Base-by-base conservation (phyloP, 768 basidiomycete genomes). In the Coprinellus micaceus region DNA sequence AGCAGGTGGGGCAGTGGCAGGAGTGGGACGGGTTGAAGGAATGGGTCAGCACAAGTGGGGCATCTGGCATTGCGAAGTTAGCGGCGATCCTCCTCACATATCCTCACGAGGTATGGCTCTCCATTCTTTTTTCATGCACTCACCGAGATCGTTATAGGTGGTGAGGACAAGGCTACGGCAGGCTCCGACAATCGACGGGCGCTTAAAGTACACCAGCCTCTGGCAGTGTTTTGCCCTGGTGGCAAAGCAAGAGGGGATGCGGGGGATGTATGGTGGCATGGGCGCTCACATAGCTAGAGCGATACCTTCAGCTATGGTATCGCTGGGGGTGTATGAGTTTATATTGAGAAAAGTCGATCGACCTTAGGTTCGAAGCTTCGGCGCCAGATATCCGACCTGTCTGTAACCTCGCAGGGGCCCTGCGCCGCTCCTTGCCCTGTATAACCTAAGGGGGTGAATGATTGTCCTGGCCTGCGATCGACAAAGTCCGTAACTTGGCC, bases 281-380 rank as follows among this genome's bases (percentile, higher is more conserved):
- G 22, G 15, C 17, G 24, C 53, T 29, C 53, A 54, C 41, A 26
- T 54, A 10, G 53, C 29, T 6, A 17, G 53, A 5, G 24, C 53
- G 13, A 21, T 54, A n/a, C 53, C 53, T 54, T 54, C 53, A 30
- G 40, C 53, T n/a, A 54, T 54, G 53, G 45, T 54, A 25, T 41
- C 53, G 10, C 43, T 54, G 15, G 53, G 53, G 11, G 41, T 54
- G 9, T 54, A 54, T 29, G 53, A 54, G 41, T 43, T 45, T 24
- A 26, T 54, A 15, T 33, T 54, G 53, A 51, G 28, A 12, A 36
- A 9, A 26, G 4, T 51, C 33, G 25, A n/a, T 9, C 5, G 30
- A 36, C 19, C 47, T n/a, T n/a, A n/a, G n/a, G n/a, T 28, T 37
- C 17, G 36, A 37, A 37, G 36, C 36, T 37, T 9, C 36, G 36